Evolutionary conservation across 345 rosid species (phyloP), one percentile per base, ranked within the genome.

Genomic region (Brassica incana): DNA sequence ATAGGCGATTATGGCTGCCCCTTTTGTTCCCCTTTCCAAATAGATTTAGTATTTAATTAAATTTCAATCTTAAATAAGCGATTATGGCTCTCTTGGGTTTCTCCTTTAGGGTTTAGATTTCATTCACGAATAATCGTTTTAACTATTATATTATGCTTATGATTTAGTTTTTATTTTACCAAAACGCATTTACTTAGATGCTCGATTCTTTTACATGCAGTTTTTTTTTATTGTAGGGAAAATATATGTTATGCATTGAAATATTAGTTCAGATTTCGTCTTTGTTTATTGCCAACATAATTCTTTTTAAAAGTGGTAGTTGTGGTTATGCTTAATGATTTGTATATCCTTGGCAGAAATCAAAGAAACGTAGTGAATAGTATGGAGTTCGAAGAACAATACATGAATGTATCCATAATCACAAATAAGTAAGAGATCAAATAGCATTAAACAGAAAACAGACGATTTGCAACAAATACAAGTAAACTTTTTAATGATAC

Each of bases 401-500:
- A 79, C 33, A 73, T 33, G 45, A 79, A 73, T 69, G 45, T 79
- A 73, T 67, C 72, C 69, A 59, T 79, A 66, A 67, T 43, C 69
- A 64, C 71, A 73, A 72, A 40, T 66, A 59, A 59, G 45, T 4
- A 45, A 33, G 63, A 18, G 27, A 59, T 72, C 30, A 73, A 67
- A 73, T 59, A 43, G 48, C 27, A 66, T 60, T 43, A 6, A 10
- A 8, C 15, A 50, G 48, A 68, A 69, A 54, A 52, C 52, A 56
- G 5, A 72, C 23, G 56, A 32, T 74, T 52, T 68, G 38, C 32
- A 67, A 60, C 74, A 79, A 32, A 73, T 33, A 74, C 3, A 73
- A 61, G 77, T 67, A 1, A 40, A 29, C 18, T 6, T 5, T 0
- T 54, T 16, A 48, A 35, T 74, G 74, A 60, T 62, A 74, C 70